Evolutionary conservation across 148 eudicot genomes (phyloP).

Genomic region (Arctostaphylos glauca): DNA sequence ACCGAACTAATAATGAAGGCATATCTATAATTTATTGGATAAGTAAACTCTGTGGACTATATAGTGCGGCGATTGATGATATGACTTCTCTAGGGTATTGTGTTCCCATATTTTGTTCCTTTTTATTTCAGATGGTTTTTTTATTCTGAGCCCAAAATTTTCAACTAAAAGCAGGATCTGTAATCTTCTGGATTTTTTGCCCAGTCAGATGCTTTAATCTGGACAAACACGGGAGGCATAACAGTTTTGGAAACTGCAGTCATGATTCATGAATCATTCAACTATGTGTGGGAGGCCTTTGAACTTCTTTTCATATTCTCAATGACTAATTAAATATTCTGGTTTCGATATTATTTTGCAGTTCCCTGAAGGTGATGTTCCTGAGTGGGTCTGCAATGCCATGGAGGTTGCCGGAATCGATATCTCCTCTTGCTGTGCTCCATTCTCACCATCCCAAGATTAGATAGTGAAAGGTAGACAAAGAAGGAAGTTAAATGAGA

Average conservation of each 20-base stretch:
- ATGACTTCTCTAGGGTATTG: neutral
- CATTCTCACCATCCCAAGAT: conserved; percentile 18
- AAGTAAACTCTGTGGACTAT: neutral
- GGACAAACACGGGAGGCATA: neutral
- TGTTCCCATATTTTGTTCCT: neutral
- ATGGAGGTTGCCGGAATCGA: conserved; percentile 90
- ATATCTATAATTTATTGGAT: neutral
- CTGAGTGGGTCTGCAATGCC: conserved; percentile 86
- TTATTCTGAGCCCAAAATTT: neutral
- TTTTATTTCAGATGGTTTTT: neutral
- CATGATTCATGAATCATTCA: neutral
- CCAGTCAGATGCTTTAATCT: neutral
- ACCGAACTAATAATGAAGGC: neutral
- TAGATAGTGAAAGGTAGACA: conserved; percentile 9
- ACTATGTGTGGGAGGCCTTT: neutral
- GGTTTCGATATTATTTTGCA: conserved; percentile 17
- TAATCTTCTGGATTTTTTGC: neutral
- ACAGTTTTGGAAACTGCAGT: neutral
- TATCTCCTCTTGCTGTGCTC: conserved; percentile 60
- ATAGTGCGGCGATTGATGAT: too few species aligned
- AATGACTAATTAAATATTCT: neutral
- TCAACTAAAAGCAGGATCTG: neutral
- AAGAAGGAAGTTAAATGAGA: neutral
- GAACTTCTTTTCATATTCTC: neutral
- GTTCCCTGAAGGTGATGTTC: conserved; percentile 89